Conservation (phyloP, 2,329 filamentous ascomycete species). For the Pyricularia grisea region DNA sequence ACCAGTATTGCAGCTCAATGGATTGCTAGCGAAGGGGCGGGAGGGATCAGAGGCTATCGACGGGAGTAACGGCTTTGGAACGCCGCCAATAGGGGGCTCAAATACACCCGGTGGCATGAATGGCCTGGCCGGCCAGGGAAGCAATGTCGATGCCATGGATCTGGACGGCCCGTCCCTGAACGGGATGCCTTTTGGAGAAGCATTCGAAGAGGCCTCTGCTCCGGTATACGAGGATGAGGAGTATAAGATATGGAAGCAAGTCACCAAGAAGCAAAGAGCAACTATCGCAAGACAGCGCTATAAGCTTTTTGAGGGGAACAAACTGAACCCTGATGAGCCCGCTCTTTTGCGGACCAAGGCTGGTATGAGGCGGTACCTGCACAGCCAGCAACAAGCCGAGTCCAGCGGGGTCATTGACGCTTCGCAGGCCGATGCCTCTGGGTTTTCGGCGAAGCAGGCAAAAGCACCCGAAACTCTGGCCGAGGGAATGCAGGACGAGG, state of each 20-base stretch:
- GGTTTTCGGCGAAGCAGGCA: constrained; percentile 37
- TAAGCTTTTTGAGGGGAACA: constrained; percentile 75
- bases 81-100: constrained; percentile 68
- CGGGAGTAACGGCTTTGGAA: constrained; percentile 77
- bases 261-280: constrained; percentile 93
- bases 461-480: constrained; percentile 64
- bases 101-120: constrained; percentile 67
- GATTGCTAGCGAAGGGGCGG: constrained; percentile 46
- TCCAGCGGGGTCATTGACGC: constrained; percentile 30
- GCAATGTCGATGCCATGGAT: constrained; percentile 79
- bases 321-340: constrained; percentile 77
- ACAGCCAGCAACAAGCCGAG: constrained; percentile 64
- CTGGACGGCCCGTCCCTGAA: constrained; percentile 68
- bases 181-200: constrained; percentile 52
- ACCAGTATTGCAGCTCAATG: constrained; percentile 59
- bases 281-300: constrained; percentile 77
- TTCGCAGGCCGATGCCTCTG: constrained; percentile 30
- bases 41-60: constrained; percentile 74
- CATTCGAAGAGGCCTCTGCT: constrained; percentile 57
- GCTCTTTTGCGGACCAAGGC: constrained; percentile 77
- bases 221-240: constrained; percentile 85
- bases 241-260: constrained; percentile 97
- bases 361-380: constrained; percentile 82
- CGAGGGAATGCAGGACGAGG: constrained; percentile 87
- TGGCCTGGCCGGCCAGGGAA: constrained; percentile 55